phyloP scores from a whole-genome alignment of 805 yeast genomes.

The Starmerella apicola region DNA sequence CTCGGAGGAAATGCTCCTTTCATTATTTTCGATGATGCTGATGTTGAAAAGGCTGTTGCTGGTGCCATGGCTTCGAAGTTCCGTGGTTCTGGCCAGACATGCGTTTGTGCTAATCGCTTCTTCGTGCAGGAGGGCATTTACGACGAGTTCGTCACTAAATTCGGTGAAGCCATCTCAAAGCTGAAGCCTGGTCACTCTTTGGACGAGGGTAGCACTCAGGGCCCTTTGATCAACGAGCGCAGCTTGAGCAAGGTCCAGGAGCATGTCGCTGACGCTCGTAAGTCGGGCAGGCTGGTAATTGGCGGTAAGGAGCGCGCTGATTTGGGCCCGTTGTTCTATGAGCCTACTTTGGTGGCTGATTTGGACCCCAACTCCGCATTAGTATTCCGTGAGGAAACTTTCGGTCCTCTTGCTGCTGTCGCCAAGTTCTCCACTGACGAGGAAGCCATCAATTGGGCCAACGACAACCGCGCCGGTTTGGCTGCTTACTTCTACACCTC shows the following conservation, averaged over 20 bases:
- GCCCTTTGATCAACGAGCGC: constrained; percentile 57
- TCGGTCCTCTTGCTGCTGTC: constrained; percentile 69
- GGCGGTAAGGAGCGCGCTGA: constrained; percentile 49
- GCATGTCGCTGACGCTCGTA: constrained; percentile 55
- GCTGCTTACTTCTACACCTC: constrained; percentile 64
- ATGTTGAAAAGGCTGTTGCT: constrained; percentile 51
- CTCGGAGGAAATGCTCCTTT: constrained; percentile 77
- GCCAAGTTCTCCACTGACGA: constrained; percentile 52
- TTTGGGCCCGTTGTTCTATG: constrained; percentile 53
- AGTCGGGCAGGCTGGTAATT: constrained; percentile 48
- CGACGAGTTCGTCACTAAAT: constrained; percentile 42
- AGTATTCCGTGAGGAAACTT: constrained; percentile 59
- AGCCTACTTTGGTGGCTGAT: constrained; percentile 53
- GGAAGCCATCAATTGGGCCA: constrained; percentile 51
- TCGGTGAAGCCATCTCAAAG: constrained; percentile 35
- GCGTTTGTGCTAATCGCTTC: constrained; percentile 66
- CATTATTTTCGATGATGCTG: constrained; percentile 62
- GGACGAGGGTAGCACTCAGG: constrained; percentile 49
- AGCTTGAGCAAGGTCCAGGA: constrained; percentile 48
- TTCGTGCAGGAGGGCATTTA: constrained; percentile 54
- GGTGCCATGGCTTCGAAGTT: constrained; percentile 57
- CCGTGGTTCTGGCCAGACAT: constrained; percentile 70
- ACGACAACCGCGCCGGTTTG: constrained; percentile 57
- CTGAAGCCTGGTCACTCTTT: constrained; percentile 54
- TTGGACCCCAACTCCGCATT: constrained; percentile 42